Evolutionary conservation across 768 basidiomycete species (phyloP).

Genomic region (Phlegmacium glaucopus): DNA sequence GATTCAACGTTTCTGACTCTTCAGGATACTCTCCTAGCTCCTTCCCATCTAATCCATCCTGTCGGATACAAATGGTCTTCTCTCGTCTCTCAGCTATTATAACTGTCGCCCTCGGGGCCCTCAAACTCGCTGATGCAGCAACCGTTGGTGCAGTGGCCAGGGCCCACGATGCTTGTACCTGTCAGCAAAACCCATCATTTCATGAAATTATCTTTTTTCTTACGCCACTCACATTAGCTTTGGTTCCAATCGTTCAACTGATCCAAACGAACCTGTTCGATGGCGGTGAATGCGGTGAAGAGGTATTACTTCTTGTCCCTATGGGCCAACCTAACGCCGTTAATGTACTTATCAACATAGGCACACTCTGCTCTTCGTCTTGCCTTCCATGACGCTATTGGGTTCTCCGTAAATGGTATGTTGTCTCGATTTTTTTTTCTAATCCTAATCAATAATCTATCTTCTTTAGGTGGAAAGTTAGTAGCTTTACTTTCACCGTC

Average conservation of each 20-base stretch:
- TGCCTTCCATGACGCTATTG: too few relatives aligned
- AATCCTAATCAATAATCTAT: neutral
- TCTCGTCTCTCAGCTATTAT: neutral
- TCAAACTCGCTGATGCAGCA: constrained; percentile 1
- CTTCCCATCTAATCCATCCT: neutral
- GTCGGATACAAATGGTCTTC: neutral
- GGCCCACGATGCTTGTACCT: constrained; percentile 3
- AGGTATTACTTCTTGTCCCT: constrained; percentile 12
- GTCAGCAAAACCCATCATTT: constrained; percentile 5
- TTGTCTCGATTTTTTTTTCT: neutral
- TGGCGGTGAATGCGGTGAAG: constrained; percentile 23
- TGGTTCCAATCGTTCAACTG: constrained; percentile 13
- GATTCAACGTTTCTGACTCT: neutral
- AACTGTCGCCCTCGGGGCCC: neutral
- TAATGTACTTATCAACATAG: too few relatives aligned
- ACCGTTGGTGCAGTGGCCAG: constrained; percentile 5
- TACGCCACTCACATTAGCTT: neutral
- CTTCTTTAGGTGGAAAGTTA: neutral
- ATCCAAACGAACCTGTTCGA: constrained; percentile 25
- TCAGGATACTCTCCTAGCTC: neutral
- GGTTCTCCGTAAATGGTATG: too few relatives aligned
- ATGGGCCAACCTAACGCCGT: constrained; percentile 3
- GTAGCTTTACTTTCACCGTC: neutral
- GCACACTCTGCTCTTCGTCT: too few relatives aligned
- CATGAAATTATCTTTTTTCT: neutral